These are phyloP conservation scores for Coleophoma cylindrospora DNA, from an alignment of 2,329 filamentous ascomycete species.

Conservation along the genomic window DNA sequence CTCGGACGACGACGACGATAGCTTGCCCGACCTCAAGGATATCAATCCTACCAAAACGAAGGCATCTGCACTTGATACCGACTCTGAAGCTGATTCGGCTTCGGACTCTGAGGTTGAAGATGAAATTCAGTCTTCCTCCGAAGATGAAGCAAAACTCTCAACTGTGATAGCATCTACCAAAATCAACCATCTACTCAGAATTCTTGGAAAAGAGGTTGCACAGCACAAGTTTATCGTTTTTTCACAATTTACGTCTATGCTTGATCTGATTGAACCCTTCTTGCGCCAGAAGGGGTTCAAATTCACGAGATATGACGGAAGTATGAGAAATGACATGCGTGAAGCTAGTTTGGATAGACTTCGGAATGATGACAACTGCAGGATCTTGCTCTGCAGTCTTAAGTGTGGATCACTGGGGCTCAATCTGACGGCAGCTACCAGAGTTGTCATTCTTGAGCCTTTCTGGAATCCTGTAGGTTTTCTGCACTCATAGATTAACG, in stretches of 20 bases:
- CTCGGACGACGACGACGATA: constrained; percentile 45
- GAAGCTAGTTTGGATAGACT: constrained; percentile 79
- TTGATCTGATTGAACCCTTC: constrained; percentile 93
- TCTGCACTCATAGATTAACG: constrained; percentile 1
- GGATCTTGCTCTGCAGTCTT: constrained; percentile 86
- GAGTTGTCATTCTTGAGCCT: constrained; percentile 92
- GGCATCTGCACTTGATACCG: constrained; percentile 19
- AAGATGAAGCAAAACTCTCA: constrained; percentile 38
- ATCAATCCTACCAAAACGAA: constrained; percentile 26
- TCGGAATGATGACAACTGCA: constrained; percentile 67
- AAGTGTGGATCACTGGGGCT: constrained; percentile 91
- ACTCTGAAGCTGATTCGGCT: constrained; percentile 26
- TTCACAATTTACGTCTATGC: constrained; percentile 97
- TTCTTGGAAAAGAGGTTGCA: constrained; percentile 71
- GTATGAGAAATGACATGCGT: constrained; percentile 88
- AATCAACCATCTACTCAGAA: constrained; percentile 77
- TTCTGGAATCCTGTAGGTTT: constrained; percentile 80
- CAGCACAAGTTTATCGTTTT: constrained; percentile 98
- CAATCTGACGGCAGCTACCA: constrained; percentile 88
- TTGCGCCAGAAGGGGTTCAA: constrained; percentile 67
- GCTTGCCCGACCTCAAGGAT: constrained; percentile 31
- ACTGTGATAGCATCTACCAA: constrained; percentile 75
- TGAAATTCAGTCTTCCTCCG: constrained; percentile 27
- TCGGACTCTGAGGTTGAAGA: constrained; percentile 30
- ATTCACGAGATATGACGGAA: constrained; percentile 88